Evolutionary conservation across 2,329 filamentous ascomycete genomes (phyloP), one percentile per base, ranked within the genome.

Genomic region (Trichoderma guizhouense): DNA sequence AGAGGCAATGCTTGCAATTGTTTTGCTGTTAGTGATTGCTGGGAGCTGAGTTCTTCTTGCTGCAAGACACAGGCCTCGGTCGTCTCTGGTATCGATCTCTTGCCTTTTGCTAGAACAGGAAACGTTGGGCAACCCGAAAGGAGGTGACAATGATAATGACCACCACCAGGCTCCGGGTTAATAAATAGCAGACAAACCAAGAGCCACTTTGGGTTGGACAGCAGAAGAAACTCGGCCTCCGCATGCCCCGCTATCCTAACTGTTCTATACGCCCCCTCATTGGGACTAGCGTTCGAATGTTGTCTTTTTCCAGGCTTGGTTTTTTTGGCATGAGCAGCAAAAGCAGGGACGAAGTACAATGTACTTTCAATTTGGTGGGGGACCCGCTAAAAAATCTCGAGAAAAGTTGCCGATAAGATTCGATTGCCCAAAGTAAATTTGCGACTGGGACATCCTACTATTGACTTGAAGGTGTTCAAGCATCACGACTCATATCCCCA

Each of bases 321-420:
- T 53, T 30, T 39, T 36, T 51, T 51, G 28, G 61, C 26, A 32
- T 28, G 39, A 65, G 47, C 21, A 65, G 32, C n/a, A 9, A 55
- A 28, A 51, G 47, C 18, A 64, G 32, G 32, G 18, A 57, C 64
- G 24, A 36, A 11, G 39, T 8, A 51, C 24, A 26, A 34, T 58
- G 60, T 28, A 18, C 51, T 30, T 60, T 32, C n/a, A 3, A 43
- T n/a, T 51, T 51, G 43, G 43, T 51, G 43, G 43, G 43, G 58
- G 71, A 28, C 62, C 71, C 71, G 62, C 71, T 66, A 67, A 71
- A 72, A 72, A 72, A 67, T 71, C 67, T 71, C 39, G 62, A 71
- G 61, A 72, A 72, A 72, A 60, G 60, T 34, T 69, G 65, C 65
- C 39, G 65, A 69, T 69, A 69, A 69, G 65, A 61, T 39, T 30